Base-by-base conservation (phyloP, 2,329 filamentous ascomycete species). In the Arthrinium phaeospermum region DNA sequence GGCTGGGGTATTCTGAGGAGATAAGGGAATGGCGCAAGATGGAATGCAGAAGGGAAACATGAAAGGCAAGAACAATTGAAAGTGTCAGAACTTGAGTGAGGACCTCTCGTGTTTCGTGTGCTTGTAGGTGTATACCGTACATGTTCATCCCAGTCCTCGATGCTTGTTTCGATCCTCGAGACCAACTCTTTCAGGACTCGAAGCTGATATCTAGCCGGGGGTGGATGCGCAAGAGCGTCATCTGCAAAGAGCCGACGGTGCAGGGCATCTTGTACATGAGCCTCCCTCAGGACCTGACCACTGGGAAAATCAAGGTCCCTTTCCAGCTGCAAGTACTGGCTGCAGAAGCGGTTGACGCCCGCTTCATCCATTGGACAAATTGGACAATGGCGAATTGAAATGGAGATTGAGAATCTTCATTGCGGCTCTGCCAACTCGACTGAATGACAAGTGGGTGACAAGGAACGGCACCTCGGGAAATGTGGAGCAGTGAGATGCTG, bases 111-210 rank as follows among this genome's bases (percentile, higher is more conserved):
- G 67, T 46, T 12, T 47, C 13, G 67, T 64, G 41, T 3, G 34
- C 12, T 37, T 41, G 34, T 41, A 64, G 53, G 41, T 64, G 41
- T 64, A 37, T 68, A 47, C 85, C 93, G 86, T 92, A 97, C 95
- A 92, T 97, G 91, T 86, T 94, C 87, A 77, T 98, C 93, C 82
- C 94, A 95, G 81, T 98, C 91, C 72, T 90, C 86, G 68, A 97
- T 94, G 46, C 92, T 89, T 44, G 86, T 84, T 81, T 98, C 94
- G 70, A 98, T 91, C 72, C 86, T 89, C 10, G 86, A 83, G 16
- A 94, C 84, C 46, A 98, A 86, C 74, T 90, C 85, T 80, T 97
- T 98, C 70, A 98, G 82, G 0, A 94, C 88, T 73, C 90, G 88
- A 22, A 92, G 82, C 75, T 91, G 90, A 79, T 97, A 97, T 70